These are phyloP conservation scores for Cladosporium oxysporum DNA, from an alignment of 2,329 filamentous ascomycete genomes.

Conservation along the genomic window DNA sequence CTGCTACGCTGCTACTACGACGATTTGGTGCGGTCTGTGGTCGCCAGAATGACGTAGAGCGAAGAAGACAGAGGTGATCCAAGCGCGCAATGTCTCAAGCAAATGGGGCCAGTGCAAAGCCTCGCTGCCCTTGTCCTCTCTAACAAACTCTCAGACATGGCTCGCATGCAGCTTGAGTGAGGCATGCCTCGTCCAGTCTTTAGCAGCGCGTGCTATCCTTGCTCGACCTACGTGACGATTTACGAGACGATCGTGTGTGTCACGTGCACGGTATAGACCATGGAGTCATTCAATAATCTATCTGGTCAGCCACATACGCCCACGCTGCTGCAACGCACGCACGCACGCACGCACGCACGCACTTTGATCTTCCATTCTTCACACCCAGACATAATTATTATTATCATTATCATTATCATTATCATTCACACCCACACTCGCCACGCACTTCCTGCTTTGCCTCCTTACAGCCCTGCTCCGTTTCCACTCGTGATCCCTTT, in stretches of 20 bases:
- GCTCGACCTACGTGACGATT: neutral
- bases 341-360: neutral
- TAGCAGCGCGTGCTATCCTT: neutral
- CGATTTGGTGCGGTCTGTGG: conserved; percentile 4
- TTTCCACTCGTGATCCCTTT: neutral
- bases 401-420: too few species aligned
- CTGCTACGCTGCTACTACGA: too few species aligned
- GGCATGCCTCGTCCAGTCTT: too few species aligned
- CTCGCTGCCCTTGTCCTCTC: too few species aligned
- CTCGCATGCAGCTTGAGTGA: neutral
- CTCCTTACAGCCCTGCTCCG: neutral
- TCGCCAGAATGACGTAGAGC: neutral
- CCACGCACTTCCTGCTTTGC: neutral
- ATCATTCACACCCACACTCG: neutral
- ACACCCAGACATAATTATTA: neutral
- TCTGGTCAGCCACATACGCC: neutral
- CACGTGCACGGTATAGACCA: neutral
- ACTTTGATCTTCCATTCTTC: neutral
- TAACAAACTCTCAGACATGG: neutral
- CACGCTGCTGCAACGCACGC: too few species aligned
- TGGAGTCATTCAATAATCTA: neutral
- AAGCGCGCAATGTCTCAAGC: neutral
- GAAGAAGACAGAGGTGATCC: neutral
- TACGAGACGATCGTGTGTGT: neutral
- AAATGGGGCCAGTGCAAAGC: neutral